A percentile compares a stretch with the other conserved stretches of the same genome.
Evolutionary conservation across 2,329 filamentous ascomycete genomes (phyloP).

Genomic region (Diplodia scrobiculata): DNA sequence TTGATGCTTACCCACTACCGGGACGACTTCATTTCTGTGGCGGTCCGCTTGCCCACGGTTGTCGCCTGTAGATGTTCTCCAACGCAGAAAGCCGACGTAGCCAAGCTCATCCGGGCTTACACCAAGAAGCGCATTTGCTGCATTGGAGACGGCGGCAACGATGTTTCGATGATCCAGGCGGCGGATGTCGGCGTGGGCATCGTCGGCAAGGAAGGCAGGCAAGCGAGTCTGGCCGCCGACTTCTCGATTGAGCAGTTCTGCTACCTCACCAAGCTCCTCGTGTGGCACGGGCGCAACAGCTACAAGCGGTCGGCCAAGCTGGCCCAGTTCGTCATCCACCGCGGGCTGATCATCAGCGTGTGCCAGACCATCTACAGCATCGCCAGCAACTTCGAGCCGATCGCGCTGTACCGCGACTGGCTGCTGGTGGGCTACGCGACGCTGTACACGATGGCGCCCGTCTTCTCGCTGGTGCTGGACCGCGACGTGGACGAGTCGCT

Average conservation of each 20-base stretch:
- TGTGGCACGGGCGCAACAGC: conserved; percentile 97
- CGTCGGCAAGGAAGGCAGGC: conserved; percentile 93
- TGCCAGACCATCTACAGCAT: conserved; percentile 98
- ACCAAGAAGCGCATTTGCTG: conserved; percentile 96
- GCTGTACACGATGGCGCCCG: conserved; percentile 88
- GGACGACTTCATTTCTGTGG: conserved; percentile 81
- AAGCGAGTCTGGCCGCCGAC: conserved; percentile 91
- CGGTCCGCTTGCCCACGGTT: conserved; percentile 84
- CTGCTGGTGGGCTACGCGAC: conserved; percentile 95
- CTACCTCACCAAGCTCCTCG: conserved; percentile 92
- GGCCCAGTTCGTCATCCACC: conserved; percentile 96
- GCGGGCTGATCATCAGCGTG: conserved; percentile 89
- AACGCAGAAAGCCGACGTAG: conserved; percentile 94
- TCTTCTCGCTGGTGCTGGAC: conserved; percentile 91
- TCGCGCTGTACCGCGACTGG: conserved; percentile 95
- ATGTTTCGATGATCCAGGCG: conserved; percentile 98
- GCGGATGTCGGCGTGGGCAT: conserved; percentile 98
- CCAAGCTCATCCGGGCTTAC: conserved; percentile 82
- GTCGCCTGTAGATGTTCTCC: conserved; percentile 96
- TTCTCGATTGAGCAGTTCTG: conserved; percentile 96
- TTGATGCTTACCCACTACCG: conserved; percentile 82
- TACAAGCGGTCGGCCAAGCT: conserved; percentile 96
- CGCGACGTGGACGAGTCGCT: conserved; percentile 92
- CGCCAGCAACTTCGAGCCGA: conserved; percentile 86
- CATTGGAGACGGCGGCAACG: conserved; percentile 97